Evolutionary conservation across 805 yeast species (phyloP), one percentile per base, ranked within the genome.

Genomic region (Candida namnaoensis): DNA sequence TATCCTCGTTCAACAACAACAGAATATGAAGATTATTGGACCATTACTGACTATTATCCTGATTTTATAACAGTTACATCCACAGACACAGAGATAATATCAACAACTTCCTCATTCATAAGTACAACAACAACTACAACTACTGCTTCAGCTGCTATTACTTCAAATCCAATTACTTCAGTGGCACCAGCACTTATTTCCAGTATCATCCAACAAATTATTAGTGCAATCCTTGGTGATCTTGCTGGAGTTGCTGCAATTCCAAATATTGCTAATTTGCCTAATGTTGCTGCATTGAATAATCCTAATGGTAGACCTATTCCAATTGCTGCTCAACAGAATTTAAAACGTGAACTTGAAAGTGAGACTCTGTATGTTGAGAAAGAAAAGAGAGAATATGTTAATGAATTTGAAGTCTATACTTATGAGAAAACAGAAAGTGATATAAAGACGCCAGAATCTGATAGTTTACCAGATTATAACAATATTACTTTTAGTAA

Each of bases 1-100:
- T 46, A 41, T 38, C 58, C 60, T 7, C 53, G 47, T 32, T 45
- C 45, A 2, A 50, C 54, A 4, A 46, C 51, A 1, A 54, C 52
- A 4, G 58, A 57, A 25, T 49, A 44, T 40, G 52, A 53, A 6
- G 57, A 55, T 19, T 30, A 30, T 30, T 30, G 33, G 33, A 30
- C 33, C 7, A 12, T 30, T 6, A 30, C 33, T 11, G 33, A 30
- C 34, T 14, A 35, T 23, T 5, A 32, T 33, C 3, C 39, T 40
- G 11, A 41, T 41, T 33, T 34, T 11, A 39, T 41, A 14, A 32
- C 35, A 13, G 43, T 41, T 24, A 50, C 55, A 4, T 42, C 48
- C 12, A 48, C 53, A 1, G 48, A 43, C 4, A 41, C 40, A 23
- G 44, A 41, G 1, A 48, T 44, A 6, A 35, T 38, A 14, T 42